These are phyloP conservation scores for Tubosaeta sp. DNA, from an alignment of 768 basidiomycete species.

Conservation along the genomic window DNA sequence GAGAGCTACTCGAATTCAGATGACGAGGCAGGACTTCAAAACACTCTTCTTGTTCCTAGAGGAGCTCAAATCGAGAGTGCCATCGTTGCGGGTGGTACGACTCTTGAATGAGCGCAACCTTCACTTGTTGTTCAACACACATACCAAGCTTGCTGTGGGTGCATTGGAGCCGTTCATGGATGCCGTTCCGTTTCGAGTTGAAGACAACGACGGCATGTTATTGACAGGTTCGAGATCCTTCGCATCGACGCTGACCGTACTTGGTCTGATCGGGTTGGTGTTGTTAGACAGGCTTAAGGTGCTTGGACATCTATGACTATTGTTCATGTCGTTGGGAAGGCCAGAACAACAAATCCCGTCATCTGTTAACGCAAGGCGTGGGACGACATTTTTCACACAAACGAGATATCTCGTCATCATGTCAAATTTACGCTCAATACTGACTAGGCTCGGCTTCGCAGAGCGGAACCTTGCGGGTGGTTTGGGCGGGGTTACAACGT, in stretches of 20 bases:
- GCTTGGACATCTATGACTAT: conserved; percentile 2
- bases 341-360: not conserved
- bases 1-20: conserved; percentile 1
- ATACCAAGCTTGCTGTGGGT: conserved; percentile 7
- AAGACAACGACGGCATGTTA: conserved; percentile 19
- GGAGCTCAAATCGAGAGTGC: conserved; percentile 5
- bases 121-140: conserved; percentile 13
- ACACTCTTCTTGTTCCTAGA: conserved; percentile 11
- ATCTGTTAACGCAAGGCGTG: not conserved
- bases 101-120: conserved; percentile 16
- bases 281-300: conserved; percentile 14
- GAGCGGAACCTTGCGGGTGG: too few relatives aligned
- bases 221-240: conserved; percentile 16
- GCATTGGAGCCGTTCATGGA: conserved; percentile 8
- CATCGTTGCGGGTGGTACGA: conserved; percentile 21
- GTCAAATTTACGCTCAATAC: too few relatives aligned
- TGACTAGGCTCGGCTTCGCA: too few relatives aligned
- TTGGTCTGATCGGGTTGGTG: not conserved
- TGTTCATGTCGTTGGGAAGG: not conserved
- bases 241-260: not conserved
- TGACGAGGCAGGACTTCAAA: not conserved
- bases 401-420: too few relatives aligned
- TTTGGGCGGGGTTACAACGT: too few relatives aligned
- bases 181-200: conserved; percentile 13
- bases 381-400: not conserved